These are phyloP conservation scores for Carallia brachiata DNA, from an alignment of 345 rosid species.

Conservation along the genomic window DNA sequence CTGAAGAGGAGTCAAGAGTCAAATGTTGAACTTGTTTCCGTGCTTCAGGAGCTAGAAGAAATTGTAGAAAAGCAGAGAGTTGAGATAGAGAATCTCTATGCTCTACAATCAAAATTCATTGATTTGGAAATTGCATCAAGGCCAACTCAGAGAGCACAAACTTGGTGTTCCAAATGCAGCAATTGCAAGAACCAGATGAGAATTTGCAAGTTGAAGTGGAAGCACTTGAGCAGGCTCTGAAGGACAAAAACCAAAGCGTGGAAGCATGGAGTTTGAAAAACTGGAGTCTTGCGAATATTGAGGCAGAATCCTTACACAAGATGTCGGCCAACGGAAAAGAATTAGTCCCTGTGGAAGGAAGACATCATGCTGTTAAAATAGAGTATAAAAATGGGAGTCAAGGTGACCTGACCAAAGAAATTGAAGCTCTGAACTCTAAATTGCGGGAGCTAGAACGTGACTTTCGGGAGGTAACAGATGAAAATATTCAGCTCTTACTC, in stretches of 20 bases:
- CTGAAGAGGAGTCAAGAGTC: conserved; percentile 60
- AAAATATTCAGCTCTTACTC: conserved; percentile 49
- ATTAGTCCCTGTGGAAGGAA: conserved; percentile 29
- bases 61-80: conserved; percentile 45
- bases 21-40: conserved; percentile 53
- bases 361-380: conserved; percentile 12
- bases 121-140: conserved; percentile 32
- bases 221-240: conserved; percentile 33
- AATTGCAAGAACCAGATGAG: conserved; percentile 38
- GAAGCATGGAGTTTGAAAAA: conserved; percentile 13
- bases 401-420: conserved; percentile 30
- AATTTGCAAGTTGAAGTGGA: conserved; percentile 33
- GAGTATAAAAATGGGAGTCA: conserved; percentile 10
- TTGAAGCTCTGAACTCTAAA: conserved; percentile 39
- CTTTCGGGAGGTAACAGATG: conserved; percentile 61
- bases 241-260: conserved; percentile 15
- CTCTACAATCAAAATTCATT: conserved; percentile 24
- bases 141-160: conserved; percentile 23
- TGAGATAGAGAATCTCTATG: conserved; percentile 37
- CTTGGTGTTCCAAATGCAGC: conserved; percentile 24
- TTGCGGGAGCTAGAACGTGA: conserved; percentile 53
- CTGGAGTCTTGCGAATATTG: conserved; percentile 8
- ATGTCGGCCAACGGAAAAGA: conserved; percentile 37
- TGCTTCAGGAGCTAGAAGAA: conserved; percentile 58
- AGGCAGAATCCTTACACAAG: conserved; percentile 26